A percentile compares a stretch with the other conserved stretches of the same genome.
Conservation (phyloP, 1,139 yeast genomes). For the Taiozyma sp. region DNA sequence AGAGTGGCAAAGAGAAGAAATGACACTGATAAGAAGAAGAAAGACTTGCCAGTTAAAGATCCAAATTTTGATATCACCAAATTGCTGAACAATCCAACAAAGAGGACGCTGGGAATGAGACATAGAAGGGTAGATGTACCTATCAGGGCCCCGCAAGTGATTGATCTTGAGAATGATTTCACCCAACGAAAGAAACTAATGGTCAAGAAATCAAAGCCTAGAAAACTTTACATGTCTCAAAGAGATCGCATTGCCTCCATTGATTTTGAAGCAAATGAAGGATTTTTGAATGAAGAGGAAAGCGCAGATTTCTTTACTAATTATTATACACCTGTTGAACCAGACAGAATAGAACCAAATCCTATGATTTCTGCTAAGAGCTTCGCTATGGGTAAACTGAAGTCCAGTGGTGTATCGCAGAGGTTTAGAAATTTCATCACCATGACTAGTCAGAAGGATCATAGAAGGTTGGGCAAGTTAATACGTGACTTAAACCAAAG, state of each 20-base stretch:
- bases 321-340: conserved; percentile 10
- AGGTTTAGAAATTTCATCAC: conserved; percentile 16
- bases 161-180: conserved; percentile 10
- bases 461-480: conserved; percentile 9
- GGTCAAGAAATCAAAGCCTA: not conserved
- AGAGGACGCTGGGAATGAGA: conserved; percentile 3
- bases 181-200: not conserved
- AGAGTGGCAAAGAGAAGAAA: not conserved
- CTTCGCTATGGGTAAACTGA: conserved; percentile 11
- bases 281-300: conserved; percentile 14
- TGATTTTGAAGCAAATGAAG: conserved; percentile 10
- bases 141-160: conserved; percentile 11
- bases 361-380: conserved; percentile 18
- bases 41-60: not conserved
- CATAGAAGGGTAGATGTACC: conserved; percentile 7
- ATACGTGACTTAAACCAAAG: conserved; percentile 2
- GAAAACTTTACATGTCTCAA: conserved; percentile 7
- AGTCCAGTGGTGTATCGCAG: conserved; percentile 17
- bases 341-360: conserved; percentile 11
- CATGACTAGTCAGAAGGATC: conserved; percentile 8
- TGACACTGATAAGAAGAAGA: conserved; percentile 1
- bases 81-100: conserved; percentile 33
- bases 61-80: conserved; percentile 49
- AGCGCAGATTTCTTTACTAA: conserved; percentile 14
- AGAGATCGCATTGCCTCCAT: conserved; percentile 9